Evolutionary conservation across 768 basidiomycete genomes (phyloP).

Genomic region (Amylocystis lapponica): DNA sequence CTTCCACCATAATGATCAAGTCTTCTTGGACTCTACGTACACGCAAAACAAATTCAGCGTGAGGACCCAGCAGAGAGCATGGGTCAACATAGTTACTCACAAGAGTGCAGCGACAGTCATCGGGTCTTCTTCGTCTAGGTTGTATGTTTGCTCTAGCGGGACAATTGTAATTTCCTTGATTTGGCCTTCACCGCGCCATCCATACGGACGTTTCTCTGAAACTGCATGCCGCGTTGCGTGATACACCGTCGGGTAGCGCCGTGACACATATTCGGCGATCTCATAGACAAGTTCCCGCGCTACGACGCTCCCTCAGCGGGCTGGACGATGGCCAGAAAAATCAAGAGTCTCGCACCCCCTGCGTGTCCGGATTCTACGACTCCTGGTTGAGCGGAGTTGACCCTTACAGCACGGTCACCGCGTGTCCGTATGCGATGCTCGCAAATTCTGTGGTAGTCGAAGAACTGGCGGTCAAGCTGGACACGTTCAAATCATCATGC

Average conservation of each 20-base stretch:
- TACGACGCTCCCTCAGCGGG: constrained; percentile 18
- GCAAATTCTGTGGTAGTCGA: constrained; percentile 50
- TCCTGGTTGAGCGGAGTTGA: constrained; percentile 42
- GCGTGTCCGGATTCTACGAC: constrained; percentile 14
- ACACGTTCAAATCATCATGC: neutral
- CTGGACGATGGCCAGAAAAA: neutral
- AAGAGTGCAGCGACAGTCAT: constrained; percentile 57
- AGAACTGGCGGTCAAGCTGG: constrained; percentile 57
- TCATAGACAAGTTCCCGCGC: constrained; percentile 67
- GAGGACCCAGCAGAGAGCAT: too few species aligned
- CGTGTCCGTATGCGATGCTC: constrained; percentile 48
- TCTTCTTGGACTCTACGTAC: constrained; percentile 17
- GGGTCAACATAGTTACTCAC: constrained; percentile 35
- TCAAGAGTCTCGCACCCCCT: constrained; percentile 6
- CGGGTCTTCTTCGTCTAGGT: constrained; percentile 49
- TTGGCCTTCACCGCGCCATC: constrained; percentile 39
- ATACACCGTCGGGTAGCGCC: constrained; percentile 57
- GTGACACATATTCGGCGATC: constrained; percentile 58
- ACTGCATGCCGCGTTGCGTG: constrained; percentile 33
- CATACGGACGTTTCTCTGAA: constrained; percentile 16
- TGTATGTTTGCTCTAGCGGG: constrained; percentile 43
- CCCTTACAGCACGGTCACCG: constrained; percentile 41
- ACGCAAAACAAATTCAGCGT: neutral
- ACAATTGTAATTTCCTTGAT: constrained; percentile 48
- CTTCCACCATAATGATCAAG: constrained; percentile 15